A percentile compares a stretch with the other conserved stretches of the same genome.
Conservation (phyloP, 768 basidiomycete genomes). For the Zangia roseola region DNA sequence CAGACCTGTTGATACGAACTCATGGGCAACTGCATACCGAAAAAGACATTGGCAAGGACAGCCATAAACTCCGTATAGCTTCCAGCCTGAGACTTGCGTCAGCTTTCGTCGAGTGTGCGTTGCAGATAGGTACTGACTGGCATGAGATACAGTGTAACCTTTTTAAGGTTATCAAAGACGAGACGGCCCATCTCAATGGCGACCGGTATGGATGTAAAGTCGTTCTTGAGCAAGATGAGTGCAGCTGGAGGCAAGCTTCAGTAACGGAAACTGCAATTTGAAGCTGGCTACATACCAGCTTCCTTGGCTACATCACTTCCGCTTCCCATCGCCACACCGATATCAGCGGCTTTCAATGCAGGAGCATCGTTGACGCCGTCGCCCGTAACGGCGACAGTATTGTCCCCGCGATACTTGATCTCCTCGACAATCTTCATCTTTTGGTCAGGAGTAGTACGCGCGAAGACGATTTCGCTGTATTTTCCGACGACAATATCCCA, state of each 20-base stretch:
- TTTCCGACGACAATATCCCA: constrained; percentile 39
- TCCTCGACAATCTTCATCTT: constrained; percentile 58
- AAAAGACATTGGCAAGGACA: constrained; percentile 53
- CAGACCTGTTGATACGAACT: constrained; percentile 53
- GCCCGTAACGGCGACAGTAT: constrained; percentile 53
- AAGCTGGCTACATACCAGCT: constrained; percentile 37
- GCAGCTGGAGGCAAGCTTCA: constrained; percentile 27
- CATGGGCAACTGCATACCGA: constrained; percentile 60
- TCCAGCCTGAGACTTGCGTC: constrained; percentile 36
- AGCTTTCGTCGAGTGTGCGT: not conserved
- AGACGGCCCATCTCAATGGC: constrained; percentile 59
- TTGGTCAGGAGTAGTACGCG: constrained; percentile 55
- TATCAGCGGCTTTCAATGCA: constrained; percentile 50
- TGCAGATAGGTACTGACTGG: constrained; percentile 29
- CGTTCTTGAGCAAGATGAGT: constrained; percentile 53
- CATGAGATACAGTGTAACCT: constrained; percentile 44
- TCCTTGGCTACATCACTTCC: constrained; percentile 54
- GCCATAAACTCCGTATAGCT: constrained; percentile 60
- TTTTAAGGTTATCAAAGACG: constrained; percentile 58
- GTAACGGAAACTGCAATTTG: not conserved
- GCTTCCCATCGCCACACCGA: constrained; percentile 53
- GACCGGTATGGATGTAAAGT: constrained; percentile 55
- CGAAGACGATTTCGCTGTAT: constrained; percentile 50
- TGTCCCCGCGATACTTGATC: constrained; percentile 45
- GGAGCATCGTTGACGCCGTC: constrained; percentile 58